These are phyloP conservation scores for Blumeria graminis DNA, from an alignment of 2,329 filamentous ascomycete genomes.

Conservation along the genomic window DNA sequence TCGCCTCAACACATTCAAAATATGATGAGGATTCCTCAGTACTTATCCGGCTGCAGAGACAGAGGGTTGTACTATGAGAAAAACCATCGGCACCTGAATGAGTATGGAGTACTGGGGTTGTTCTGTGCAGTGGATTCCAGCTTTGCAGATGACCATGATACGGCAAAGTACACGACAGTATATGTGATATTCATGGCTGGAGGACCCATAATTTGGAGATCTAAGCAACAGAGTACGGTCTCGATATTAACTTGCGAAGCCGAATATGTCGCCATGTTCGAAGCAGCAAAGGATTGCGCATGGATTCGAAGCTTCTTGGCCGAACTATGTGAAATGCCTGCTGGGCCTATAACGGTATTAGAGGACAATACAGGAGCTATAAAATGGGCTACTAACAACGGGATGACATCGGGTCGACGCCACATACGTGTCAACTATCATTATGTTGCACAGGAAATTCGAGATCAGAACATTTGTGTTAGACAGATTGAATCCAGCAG, in stretches of 20 bases:
- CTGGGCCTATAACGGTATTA: background rate
- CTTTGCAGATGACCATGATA: background rate
- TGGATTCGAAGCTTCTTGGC: background rate
- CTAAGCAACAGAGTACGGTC: background rate
- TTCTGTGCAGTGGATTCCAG: background rate
- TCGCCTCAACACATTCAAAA: background rate
- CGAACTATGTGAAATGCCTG: background rate
- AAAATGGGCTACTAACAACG: background rate
- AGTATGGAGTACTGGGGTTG: background rate
- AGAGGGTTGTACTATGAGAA: background rate
- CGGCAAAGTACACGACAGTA: background rate
- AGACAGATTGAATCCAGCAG: background rate
- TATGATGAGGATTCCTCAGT: background rate
- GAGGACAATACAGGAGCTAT: slow-evolving; percentile 1
- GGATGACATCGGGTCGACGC: background rate
- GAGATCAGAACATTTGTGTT: background rate
- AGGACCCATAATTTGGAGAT: background rate
- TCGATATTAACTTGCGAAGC: background rate
- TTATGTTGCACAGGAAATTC: background rate
- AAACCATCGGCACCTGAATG: background rate
- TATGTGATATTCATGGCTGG: background rate
- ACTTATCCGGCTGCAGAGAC: background rate
- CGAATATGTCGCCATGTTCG: background rate
- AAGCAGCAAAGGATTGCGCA: background rate
- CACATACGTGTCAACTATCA: background rate